A percentile compares a stretch with the other conserved stretches of the same genome.
Conservation (phyloP, 2,329 filamentous ascomycete species). For the Fusarium fujikuroi region DNA sequence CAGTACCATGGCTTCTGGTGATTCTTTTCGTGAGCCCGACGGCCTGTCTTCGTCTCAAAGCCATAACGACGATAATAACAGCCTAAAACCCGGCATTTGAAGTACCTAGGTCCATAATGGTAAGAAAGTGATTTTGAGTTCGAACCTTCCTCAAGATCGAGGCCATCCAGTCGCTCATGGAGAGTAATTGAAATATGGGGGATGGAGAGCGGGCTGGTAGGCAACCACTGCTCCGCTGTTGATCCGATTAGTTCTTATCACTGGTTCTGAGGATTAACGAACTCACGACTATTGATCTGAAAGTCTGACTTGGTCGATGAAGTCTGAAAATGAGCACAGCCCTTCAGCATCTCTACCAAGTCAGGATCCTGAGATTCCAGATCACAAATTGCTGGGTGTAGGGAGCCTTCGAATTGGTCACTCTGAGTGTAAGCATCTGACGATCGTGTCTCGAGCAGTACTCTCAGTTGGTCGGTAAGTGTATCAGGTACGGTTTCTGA, state of each 20-base stretch:
- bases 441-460: not conserved
- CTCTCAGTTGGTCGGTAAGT: accelerated
- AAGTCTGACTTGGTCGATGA: accelerated
- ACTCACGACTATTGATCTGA: not conserved
- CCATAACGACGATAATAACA: accelerated
- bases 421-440: accelerated
- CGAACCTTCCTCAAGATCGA: no score
- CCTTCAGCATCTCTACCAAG: accelerated
- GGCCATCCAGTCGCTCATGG: accelerated
- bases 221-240: not conserved
- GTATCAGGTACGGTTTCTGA: accelerated
- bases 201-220: accelerated
- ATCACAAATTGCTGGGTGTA: accelerated
- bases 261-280: accelerated
- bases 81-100: accelerated
- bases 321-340: accelerated
- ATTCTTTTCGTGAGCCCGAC: not conserved
- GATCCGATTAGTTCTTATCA: accelerated
- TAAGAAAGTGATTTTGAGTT: not conserved
- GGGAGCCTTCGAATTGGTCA: accelerated
- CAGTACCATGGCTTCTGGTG: not conserved
- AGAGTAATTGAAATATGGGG: accelerated
- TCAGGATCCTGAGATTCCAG: accelerated
- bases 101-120: not conserved
- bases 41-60: accelerated